phyloP scores from a whole-genome alignment of 1,284 basidiomycete species.

The Marasmius fiardii region DNA sequence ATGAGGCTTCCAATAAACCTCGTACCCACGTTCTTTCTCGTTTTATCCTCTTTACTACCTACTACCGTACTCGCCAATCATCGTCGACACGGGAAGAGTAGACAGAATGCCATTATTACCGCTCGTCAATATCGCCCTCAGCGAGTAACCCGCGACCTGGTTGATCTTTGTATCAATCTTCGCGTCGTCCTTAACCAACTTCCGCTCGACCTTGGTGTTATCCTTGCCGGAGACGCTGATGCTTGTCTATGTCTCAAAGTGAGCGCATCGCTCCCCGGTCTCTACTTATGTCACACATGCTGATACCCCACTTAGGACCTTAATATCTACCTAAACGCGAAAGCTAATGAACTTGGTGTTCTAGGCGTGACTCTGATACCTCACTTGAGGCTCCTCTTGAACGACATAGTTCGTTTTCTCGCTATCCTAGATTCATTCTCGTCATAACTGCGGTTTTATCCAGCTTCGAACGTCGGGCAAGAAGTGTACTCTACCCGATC shows the following conservation, averaged over 20 bases:
- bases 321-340: constrained; percentile 32
- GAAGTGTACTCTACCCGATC: constrained; percentile 28
- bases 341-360: constrained; percentile 23
- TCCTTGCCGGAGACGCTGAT: constrained; percentile 23
- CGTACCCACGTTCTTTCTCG: constrained; percentile 29
- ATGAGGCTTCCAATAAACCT: constrained; percentile 26
- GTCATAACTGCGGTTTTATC: constrained; percentile 14
- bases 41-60: constrained; percentile 18
- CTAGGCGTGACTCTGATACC: constrained; percentile 25
- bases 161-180: constrained; percentile 31
- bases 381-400: constrained; percentile 20
- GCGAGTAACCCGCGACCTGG: constrained; percentile 24
- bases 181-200: constrained; percentile 24
- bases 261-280: constrained; percentile 1
- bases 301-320: constrained; percentile 28
- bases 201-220: constrained; percentile 17
- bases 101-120: constrained; percentile 19
- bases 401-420: constrained; percentile 18
- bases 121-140: constrained; percentile 24
- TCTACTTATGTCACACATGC: not conserved
- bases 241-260: constrained; percentile 31
- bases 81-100: constrained; percentile 20
- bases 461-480: constrained; percentile 22
- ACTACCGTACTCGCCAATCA: constrained; percentile 20
- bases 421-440: not conserved